Evolutionary conservation across 1,284 basidiomycete genomes (phyloP).

Genomic region (Dichomitus squalens): DNA sequence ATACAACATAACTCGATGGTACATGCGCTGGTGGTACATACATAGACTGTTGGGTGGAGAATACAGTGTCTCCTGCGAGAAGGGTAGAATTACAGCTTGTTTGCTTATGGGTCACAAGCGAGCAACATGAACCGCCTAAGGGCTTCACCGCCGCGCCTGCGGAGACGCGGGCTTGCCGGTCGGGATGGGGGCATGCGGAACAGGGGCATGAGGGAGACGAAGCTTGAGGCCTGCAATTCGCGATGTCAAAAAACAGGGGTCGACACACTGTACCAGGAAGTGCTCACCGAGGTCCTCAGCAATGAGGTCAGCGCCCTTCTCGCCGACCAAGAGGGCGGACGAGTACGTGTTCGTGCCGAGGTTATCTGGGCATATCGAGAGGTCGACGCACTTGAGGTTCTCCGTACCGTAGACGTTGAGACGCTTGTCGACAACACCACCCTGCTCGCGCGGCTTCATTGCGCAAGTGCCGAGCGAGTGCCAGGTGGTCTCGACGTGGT

Average conservation of each 20-base stretch:
- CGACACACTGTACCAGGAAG: not conserved
- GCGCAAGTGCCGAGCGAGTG: slow-evolving; percentile 63
- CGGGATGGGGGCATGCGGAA: slow-evolving; percentile 69
- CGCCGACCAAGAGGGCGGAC: slow-evolving; percentile 66
- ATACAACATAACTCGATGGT: no score
- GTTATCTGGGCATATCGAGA: slow-evolving; percentile 74
- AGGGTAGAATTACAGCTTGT: no score
- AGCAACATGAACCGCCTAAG: not conserved
- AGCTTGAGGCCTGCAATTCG: slow-evolving; percentile 63
- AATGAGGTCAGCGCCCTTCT: slow-evolving; percentile 66
- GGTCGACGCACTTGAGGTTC: slow-evolving; percentile 70
- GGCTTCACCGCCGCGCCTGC: slow-evolving; percentile 30
- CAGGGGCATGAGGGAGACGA: slow-evolving; percentile 63
- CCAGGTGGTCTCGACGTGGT: slow-evolving; percentile 79
- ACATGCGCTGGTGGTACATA: no score
- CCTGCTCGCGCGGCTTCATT: slow-evolving; percentile 78
- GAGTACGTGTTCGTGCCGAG: slow-evolving; percentile 75
- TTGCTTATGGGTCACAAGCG: not conserved
- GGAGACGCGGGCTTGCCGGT: slow-evolving; percentile 58
- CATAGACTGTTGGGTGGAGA: no score
- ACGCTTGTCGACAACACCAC: slow-evolving; percentile 75
- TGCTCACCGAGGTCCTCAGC: slow-evolving; percentile 63
- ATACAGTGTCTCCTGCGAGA: no score
- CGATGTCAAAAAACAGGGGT: not conserved
- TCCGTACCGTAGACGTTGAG: slow-evolving; percentile 74